Conservation (phyloP, 2,329 filamentous ascomycete species). For the Hortaea sp. region DNA sequence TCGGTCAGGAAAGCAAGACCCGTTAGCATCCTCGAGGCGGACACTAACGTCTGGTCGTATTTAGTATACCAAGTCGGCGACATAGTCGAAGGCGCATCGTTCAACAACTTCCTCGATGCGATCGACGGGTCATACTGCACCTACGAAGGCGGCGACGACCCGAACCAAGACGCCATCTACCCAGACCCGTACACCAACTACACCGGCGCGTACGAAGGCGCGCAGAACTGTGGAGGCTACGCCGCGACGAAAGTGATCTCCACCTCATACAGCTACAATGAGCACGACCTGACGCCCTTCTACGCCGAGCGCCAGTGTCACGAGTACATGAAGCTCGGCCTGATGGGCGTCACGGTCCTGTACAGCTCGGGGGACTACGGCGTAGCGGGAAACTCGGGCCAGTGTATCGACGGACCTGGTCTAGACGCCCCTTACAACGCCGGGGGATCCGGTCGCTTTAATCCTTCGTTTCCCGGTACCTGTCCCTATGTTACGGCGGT, state of each 20-base stretch:
- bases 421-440: conserved; percentile 15
- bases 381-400: conserved; percentile 21
- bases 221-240: conserved; percentile 37
- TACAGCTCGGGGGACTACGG: conserved; percentile 41
- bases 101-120: conserved; percentile 33
- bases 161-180: conserved; percentile 28
- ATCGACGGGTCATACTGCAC: conserved; percentile 37
- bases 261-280: conserved; percentile 45
- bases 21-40: background rate
- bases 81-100: conserved; percentile 16
- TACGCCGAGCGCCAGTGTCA: conserved; percentile 45
- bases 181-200: conserved; percentile 16
- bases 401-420: conserved; percentile 32
- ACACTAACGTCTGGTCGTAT: no score
- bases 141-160: conserved; percentile 32
- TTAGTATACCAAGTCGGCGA: conserved; percentile 32
- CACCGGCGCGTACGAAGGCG: conserved; percentile 27
- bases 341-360: conserved; percentile 42
- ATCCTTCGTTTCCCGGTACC: conserved; percentile 36
- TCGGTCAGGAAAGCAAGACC: background rate
- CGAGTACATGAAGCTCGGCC: conserved; percentile 49
- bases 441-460: conserved; percentile 29
- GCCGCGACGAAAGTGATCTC: conserved; percentile 44
- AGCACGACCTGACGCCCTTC: conserved; percentile 38
- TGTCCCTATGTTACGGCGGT: conserved; percentile 20